Evolutionary conservation across 164 flowering plant genomes (phyloP), one percentile per base, ranked within the genome.

Genomic region (Magnolia officinalis): DNA sequence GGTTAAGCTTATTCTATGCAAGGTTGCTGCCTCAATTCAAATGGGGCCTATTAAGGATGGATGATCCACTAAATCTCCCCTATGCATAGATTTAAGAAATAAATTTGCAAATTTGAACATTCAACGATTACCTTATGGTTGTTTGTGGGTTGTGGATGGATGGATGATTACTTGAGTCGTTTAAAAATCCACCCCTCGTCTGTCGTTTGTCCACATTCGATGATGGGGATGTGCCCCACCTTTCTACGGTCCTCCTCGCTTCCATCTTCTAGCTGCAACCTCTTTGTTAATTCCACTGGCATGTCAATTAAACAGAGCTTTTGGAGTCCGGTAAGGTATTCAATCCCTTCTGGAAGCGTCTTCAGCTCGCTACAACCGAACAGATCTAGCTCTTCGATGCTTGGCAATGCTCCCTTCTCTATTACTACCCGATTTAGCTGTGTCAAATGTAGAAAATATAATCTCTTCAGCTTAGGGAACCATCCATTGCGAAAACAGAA

Each of bases 331-430:
- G 24, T 13, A 6, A 71, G 73, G 58, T 49, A 19, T 50, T 71
- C 61, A 16, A 71, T 71, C 10, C 73, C 73, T 20, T 18, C 18
- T 9, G 73, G 73, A 20, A 49, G 24, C 61, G 3, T 50, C 73
- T 71, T 72, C 61, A 72, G 16, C 49, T 52, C 64, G 24, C 7
- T 20, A 52, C 74, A 72, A 3, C 11, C 26, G 1, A 31, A 1
- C 49, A 72, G 19, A 1, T 19, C 7, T 2, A 72, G 74, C 16
- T 51, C 10, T 21, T 21, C n/a, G 45, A 72, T 10, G 45, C 37
- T n/a, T 20, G 74, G 74, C 74, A 72, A 8, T 72, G 74, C 74
- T 6, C 74, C 74, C 4, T 72, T 26, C 45, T 72, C 65, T 51
- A 72, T 72, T 51, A 51, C 8, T 13, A 72, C 2, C 20, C 1